Conservation (phyloP, 2,329 filamentous ascomycete species). For the Curvularia eragrostidis region DNA sequence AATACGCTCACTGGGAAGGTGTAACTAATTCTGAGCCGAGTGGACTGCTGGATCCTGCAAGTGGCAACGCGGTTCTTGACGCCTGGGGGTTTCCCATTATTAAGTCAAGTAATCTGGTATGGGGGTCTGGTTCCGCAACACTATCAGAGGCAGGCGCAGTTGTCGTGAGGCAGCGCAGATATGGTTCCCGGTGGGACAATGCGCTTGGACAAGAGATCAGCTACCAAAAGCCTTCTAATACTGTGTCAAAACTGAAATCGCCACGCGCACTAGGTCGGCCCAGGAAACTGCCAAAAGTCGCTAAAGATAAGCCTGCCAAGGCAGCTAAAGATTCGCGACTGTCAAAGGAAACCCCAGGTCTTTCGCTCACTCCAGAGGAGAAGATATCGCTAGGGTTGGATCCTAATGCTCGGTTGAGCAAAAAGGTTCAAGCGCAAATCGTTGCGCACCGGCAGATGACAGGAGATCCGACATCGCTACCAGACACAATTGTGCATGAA, state of each 20-base stretch:
- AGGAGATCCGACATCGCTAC: constrained; percentile 31
- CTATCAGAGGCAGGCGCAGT: constrained; percentile 34
- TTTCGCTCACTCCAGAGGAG: constrained; percentile 37
- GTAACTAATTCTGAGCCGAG: constrained; percentile 49
- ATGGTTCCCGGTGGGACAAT: constrained; percentile 38
- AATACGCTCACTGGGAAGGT: constrained; percentile 61
- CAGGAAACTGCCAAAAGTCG: constrained; percentile 6
- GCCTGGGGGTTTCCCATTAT: constrained; percentile 41
- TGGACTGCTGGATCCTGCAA: constrained; percentile 22
- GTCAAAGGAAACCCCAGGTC: constrained; percentile 1
- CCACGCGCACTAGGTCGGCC: not conserved
- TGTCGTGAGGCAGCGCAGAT: constrained; percentile 26
- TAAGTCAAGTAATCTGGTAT: constrained; percentile 28
- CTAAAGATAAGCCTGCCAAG: constrained; percentile 8
- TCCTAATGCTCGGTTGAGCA: constrained; percentile 34
- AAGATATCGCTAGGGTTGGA: constrained; percentile 34
- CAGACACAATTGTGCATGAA: constrained; percentile 25
- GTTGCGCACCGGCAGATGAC: constrained; percentile 34
- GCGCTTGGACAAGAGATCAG: constrained; percentile 32
- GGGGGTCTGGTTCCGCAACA: constrained; percentile 33
- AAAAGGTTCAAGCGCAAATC: constrained; percentile 35
- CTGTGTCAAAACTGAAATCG: constrained; percentile 10
- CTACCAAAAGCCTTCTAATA: constrained; percentile 25
- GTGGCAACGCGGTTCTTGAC: constrained; percentile 22
- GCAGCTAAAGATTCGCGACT: constrained; percentile 1